phyloP scores from a whole-genome alignment of 1,139 yeast genomes.

The Hemisphaericaspora xylanilytica region DNA sequence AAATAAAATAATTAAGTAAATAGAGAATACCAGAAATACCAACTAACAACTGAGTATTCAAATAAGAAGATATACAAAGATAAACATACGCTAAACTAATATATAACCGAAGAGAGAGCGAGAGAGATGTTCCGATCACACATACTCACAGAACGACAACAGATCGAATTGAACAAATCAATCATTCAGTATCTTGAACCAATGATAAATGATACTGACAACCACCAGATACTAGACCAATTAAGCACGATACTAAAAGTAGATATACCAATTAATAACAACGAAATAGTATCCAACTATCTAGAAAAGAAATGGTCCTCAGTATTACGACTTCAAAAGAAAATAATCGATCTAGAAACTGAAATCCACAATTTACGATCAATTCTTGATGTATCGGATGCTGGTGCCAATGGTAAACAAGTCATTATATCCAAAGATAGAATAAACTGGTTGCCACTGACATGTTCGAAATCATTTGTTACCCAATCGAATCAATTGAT shows the following conservation, averaged over 20 bases:
- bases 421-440: slow-evolving; percentile 28
- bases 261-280: slow-evolving; percentile 9
- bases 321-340: slow-evolving; percentile 74
- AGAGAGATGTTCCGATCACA: slow-evolving; percentile 8
- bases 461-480: slow-evolving; percentile 47
- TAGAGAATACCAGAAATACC: no score
- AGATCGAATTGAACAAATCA: slow-evolving; percentile 53
- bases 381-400: slow-evolving; percentile 39
- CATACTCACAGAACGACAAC: slow-evolving; percentile 50
- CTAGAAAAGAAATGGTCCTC: slow-evolving; percentile 90
- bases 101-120: neutral
- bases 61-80: no score
- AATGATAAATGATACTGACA: slow-evolving; percentile 9
- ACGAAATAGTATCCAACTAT: slow-evolving; percentile 43
- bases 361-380: slow-evolving; percentile 42
- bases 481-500: slow-evolving; percentile 59
- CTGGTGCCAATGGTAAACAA: slow-evolving; percentile 3
- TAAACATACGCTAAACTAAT: no score
- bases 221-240: slow-evolving; percentile 9
- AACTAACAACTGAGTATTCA: no score
- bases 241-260: slow-evolving; percentile 18
- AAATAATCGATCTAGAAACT: slow-evolving; percentile 58
- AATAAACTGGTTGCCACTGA: slow-evolving; percentile 68
- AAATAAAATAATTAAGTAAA: no score
- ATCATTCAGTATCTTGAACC: slow-evolving; percentile 54